phyloP scores from a whole-genome alignment of 257 asterid species.

The Solanum tarijense region DNA sequence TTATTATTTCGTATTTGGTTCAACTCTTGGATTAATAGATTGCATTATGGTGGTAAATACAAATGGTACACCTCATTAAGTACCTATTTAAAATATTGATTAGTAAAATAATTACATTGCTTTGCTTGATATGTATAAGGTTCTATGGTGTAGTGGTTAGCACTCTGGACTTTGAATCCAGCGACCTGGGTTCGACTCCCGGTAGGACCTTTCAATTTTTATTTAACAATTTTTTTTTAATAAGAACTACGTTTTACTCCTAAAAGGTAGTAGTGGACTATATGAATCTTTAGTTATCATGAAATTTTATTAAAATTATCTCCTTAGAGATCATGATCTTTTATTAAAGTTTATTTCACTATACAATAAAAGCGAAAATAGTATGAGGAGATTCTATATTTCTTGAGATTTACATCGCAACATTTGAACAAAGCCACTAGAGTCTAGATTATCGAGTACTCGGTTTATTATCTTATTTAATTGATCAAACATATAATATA shows the following conservation, averaged over 20 bases:
- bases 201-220: conserved; percentile 57
- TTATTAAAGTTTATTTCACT: too few species aligned
- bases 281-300: too few species aligned
- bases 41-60: background rate
- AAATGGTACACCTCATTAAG: background rate
- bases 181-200: conserved; percentile 99
- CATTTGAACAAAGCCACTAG: background rate
- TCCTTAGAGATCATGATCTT: too few species aligned
- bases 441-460: background rate
- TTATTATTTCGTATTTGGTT: background rate
- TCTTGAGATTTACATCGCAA: too few species aligned
- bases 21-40: background rate
- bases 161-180: conserved; percentile 99
- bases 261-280: too few species aligned
- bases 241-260: too few species aligned
- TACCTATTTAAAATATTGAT: too few species aligned
- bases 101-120: too few species aligned
- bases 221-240: too few species aligned
- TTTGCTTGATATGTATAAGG: too few species aligned
- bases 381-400: background rate
- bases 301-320: too few species aligned
- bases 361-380: too few species aligned
- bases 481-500: background rate
- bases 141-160: conserved; percentile 89
- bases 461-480: background rate